phyloP scores from a whole-genome alignment of 1,284 basidiomycete genomes.

The Volvariella surrecta region DNA sequence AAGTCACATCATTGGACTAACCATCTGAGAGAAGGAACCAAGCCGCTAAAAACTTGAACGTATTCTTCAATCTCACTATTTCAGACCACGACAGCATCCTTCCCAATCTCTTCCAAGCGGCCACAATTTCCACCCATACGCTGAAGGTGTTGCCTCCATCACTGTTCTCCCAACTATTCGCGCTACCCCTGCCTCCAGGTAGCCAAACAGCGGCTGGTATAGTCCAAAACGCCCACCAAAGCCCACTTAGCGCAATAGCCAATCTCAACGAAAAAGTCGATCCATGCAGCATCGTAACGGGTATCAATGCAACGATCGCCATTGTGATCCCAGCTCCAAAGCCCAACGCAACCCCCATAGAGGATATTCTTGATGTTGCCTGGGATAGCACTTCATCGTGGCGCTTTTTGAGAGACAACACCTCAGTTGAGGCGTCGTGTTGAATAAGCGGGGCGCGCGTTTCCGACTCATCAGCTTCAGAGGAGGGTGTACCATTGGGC shows the following conservation, averaged over 20 bases:
- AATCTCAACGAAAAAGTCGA: slow-evolving; percentile 70
- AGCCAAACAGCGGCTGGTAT: slow-evolving; percentile 70
- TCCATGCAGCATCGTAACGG: slow-evolving; percentile 58
- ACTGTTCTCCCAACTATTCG: slow-evolving; percentile 3
- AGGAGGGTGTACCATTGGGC: not conserved
- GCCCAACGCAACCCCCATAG: slow-evolving; percentile 76
- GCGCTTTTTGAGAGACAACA: not conserved
- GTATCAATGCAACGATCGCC: slow-evolving; percentile 63
- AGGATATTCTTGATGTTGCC: slow-evolving; percentile 73
- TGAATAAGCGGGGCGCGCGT: not conserved
- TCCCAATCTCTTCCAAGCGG: slow-evolving; percentile 60
- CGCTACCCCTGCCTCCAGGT: slow-evolving; percentile 27
- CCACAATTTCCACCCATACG: slow-evolving; percentile 39
- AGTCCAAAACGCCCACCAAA: slow-evolving; percentile 81
- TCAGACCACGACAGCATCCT: slow-evolving; percentile 64
- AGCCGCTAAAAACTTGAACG: slow-evolving; percentile 80
- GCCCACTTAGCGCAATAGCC: slow-evolving; percentile 71
- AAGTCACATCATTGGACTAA: slow-evolving; percentile 23
- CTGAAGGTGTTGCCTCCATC: slow-evolving; percentile 29
- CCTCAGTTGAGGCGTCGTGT: not conserved
- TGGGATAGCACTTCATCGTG: slow-evolving; percentile 54
- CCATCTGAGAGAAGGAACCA: slow-evolving; percentile 92
- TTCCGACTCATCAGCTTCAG: slow-evolving; percentile 3
- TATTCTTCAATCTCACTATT: slow-evolving; percentile 67
- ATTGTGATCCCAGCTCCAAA: slow-evolving; percentile 72